Percentiles rank a stretch among this genome's conserved stretches.
Evolutionary conservation across 1,139 yeast species (phyloP).

Genomic region (Diutina mesorugosa): DNA sequence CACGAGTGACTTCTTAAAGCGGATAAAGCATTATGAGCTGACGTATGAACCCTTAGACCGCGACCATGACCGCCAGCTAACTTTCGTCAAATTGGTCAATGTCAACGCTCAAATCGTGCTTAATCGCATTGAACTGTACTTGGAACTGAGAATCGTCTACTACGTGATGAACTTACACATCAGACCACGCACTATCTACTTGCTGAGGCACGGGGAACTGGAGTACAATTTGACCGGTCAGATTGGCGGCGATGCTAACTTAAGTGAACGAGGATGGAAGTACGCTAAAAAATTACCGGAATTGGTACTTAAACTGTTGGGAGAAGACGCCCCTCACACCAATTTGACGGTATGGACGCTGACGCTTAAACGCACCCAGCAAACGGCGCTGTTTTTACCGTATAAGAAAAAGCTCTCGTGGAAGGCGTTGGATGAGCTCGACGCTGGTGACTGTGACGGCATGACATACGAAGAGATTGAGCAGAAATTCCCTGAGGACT

Average conservation of each 20-base stretch:
- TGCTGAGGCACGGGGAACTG: conserved; percentile 93
- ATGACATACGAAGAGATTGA: conserved; percentile 72
- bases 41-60: conserved; percentile 64
- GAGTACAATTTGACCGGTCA: conserved; percentile 86
- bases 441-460: conserved; percentile 97
- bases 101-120: conserved; percentile 81
- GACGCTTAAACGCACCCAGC: conserved; percentile 82
- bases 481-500: conserved; percentile 78
- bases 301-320: conserved; percentile 61
- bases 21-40: conserved; percentile 63
- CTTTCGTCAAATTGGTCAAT: conserved; percentile 79
- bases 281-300: conserved; percentile 79
- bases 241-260: conserved; percentile 89
- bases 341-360: conserved; percentile 94
- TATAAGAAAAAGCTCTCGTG: conserved; percentile 72
- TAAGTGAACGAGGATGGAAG: conserved; percentile 75
- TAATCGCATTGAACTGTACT: conserved; percentile 75
- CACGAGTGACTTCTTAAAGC: conserved; percentile 52
- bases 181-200: conserved; percentile 83
- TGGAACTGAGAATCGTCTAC: conserved; percentile 87
- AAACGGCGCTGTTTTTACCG: conserved; percentile 76
- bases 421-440: conserved; percentile 95
- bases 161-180: conserved; percentile 93
- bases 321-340: conserved; percentile 45
- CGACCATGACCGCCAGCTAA: conserved; percentile 45